Conservation (phyloP, 2,329 filamentous ascomycete species). For the Aspergillus ustus region DNA sequence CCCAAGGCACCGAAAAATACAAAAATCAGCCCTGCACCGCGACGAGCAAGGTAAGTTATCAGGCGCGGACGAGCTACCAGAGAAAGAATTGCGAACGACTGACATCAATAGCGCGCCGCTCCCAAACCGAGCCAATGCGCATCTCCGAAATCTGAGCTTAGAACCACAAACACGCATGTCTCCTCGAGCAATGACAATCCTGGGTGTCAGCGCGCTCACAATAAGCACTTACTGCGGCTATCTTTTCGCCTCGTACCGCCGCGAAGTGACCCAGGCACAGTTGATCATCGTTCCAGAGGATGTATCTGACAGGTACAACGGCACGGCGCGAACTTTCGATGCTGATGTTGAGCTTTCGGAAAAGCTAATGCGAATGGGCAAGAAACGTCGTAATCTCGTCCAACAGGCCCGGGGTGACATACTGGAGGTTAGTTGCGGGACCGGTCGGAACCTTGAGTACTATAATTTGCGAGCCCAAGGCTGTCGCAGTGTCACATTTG, state of each 20-base stretch:
- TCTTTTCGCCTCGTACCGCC: constrained; percentile 48
- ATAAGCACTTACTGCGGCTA: constrained; percentile 51
- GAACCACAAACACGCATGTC: constrained; percentile 28
- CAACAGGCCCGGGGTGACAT: constrained; percentile 50
- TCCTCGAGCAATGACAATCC: constrained; percentile 41
- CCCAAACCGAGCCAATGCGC: constrained; percentile 31
- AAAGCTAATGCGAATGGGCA: constrained; percentile 46
- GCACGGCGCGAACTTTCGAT: constrained; percentile 49
- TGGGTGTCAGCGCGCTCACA: constrained; percentile 44
- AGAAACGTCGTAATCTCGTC: constrained; percentile 48
- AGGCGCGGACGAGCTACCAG: not conserved
- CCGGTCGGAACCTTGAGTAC: constrained; percentile 53
- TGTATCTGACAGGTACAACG: constrained; percentile 53
- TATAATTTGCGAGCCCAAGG: constrained; percentile 48
- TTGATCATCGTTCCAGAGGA: constrained; percentile 43
- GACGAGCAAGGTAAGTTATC: not conserved
- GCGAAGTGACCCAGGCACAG: constrained; percentile 38
- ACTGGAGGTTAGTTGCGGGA: constrained; percentile 56
- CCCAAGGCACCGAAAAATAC: not conserved
- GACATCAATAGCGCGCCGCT: constrained; percentile 22
- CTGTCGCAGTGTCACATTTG: constrained; percentile 50
- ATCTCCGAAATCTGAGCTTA: constrained; percentile 30
- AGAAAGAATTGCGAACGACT: constrained; percentile 1
- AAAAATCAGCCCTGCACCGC: not conserved
- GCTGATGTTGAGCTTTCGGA: constrained; percentile 52